phyloP scores from a whole-genome alignment of 306 rosid genomes.

The Casuarina cunninghamiana region DNA sequence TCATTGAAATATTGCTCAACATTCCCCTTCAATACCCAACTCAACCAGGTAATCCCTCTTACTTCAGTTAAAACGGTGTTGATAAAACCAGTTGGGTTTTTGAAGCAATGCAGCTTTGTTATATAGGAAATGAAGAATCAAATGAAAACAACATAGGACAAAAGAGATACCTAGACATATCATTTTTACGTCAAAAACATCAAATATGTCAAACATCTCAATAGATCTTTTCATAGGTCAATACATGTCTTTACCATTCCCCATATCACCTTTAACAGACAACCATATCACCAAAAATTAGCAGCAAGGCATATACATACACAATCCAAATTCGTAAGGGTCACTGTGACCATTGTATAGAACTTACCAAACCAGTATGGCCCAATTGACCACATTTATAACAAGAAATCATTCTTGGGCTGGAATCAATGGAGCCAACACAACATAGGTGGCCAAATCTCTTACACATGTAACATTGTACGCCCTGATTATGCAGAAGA shows the following conservation, averaged over 20 bases:
- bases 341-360: neutral
- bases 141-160: neutral
- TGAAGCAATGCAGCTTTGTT: neutral
- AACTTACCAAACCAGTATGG: slow-evolving; percentile 89
- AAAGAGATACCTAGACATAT: neutral
- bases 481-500: slow-evolving; percentile 48
- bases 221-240: neutral
- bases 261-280: neutral
- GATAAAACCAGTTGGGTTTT: neutral
- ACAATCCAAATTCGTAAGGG: neutral
- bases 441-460: slow-evolving; percentile 87
- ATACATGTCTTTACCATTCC: neutral
- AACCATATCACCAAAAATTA: neutral
- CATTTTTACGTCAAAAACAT: neutral
- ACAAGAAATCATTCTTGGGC: slow-evolving; percentile 61
- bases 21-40: neutral
- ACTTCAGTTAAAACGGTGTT: neutral
- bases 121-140: neutral
- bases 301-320: neutral
- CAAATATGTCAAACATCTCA: neutral
- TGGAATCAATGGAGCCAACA: slow-evolving; percentile 34
- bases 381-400: slow-evolving; percentile 85
- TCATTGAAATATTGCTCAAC: neutral
- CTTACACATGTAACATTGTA: slow-evolving; percentile 79
- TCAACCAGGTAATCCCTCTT: neutral